These are phyloP conservation scores for Xeromyces bisporus DNA, from an alignment of 495 filamentous ascomycete species.

Conservation along the genomic window DNA sequence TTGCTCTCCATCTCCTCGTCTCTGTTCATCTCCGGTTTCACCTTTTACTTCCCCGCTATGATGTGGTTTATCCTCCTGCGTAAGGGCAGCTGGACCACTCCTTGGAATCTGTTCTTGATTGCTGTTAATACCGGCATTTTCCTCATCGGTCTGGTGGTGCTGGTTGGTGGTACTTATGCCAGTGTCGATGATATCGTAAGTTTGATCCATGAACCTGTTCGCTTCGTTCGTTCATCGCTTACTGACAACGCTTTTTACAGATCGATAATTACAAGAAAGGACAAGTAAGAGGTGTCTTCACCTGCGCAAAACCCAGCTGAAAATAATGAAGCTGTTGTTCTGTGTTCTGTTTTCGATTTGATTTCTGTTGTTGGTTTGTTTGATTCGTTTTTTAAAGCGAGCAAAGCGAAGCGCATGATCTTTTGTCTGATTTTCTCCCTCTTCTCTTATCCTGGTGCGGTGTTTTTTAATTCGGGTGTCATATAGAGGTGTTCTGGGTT, in stretches of 20 bases:
- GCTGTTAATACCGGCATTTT: conserved; percentile 8
- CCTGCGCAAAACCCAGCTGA: conserved; percentile 10
- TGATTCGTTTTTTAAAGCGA: too few species aligned
- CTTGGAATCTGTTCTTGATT: conserved; percentile 10
- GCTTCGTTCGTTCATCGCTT: background rate
- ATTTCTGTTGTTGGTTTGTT: too few species aligned
- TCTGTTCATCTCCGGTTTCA: conserved; percentile 46
- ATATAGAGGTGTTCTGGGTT: too few species aligned
- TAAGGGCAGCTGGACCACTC: conserved; percentile 19
- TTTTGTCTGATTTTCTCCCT: too few species aligned
- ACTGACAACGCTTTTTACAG: conserved; percentile 7
- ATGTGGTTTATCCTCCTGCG: conserved; percentile 44
- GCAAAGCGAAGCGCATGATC: too few species aligned
- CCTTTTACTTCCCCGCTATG: conserved; percentile 44
- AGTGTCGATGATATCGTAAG: conserved; percentile 39
- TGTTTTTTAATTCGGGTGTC: too few species aligned
- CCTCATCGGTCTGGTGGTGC: conserved; percentile 24
- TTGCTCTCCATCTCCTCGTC: conserved; percentile 43
- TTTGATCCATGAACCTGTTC: conserved; percentile 2
- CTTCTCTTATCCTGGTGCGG: too few species aligned
- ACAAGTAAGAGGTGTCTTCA: conserved; percentile 24
- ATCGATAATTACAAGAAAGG: conserved; percentile 19
- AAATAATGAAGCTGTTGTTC: too few species aligned
- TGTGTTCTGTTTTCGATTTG: too few species aligned
- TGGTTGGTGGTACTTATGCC: conserved; percentile 38